Conservation (phyloP, 2,329 filamentous ascomycete species). For the Sporothrix brunneoviolacea region DNA sequence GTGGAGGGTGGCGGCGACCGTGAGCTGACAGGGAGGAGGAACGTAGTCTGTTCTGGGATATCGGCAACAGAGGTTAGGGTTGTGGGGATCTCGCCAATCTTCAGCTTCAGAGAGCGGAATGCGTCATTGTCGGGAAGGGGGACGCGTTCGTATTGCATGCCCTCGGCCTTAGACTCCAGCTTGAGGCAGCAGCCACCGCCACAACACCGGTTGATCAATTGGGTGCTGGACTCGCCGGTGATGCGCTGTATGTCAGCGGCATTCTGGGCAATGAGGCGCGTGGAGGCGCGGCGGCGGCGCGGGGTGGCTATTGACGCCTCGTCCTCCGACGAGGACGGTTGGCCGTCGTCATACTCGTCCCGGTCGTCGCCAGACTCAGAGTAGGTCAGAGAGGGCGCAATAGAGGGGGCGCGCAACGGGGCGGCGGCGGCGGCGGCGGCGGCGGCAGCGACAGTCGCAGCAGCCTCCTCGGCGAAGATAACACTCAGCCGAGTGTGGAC, state of each 20-base stretch:
- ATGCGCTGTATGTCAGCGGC: slow-evolving; percentile 56
- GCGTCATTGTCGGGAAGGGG: slow-evolving; percentile 72
- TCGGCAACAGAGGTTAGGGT: slow-evolving; percentile 64
- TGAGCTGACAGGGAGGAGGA: slow-evolving; percentile 53
- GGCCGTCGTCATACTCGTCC: slow-evolving; percentile 42
- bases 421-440: slow-evolving; percentile 30
- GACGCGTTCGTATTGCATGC: slow-evolving; percentile 46
- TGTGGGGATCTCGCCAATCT: slow-evolving; percentile 67
- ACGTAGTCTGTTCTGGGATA: slow-evolving; percentile 68
- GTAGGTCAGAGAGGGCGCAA: slow-evolving; percentile 56
- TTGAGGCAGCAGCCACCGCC: slow-evolving; percentile 58
- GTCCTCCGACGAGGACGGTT: slow-evolving; percentile 31
- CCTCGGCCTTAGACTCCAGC: slow-evolving; percentile 35
- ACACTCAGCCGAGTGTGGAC: slow-evolving; percentile 16
- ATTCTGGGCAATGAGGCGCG: slow-evolving; percentile 58
- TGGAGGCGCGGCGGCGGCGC: slow-evolving; percentile 59
- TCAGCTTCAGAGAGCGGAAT: slow-evolving; percentile 71
- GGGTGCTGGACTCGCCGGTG: slow-evolving; percentile 56
- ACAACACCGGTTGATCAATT: slow-evolving; percentile 57
- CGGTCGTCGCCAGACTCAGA: slow-evolving; percentile 55
- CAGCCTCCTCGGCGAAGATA: slow-evolving; percentile 18
- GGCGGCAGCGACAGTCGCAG: slow-evolving; percentile 15
- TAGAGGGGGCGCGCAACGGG: slow-evolving; percentile 41
- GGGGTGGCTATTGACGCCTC: slow-evolving; percentile 14
- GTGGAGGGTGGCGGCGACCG: slow-evolving; percentile 24